Evolutionary conservation across 1,284 basidiomycete species (phyloP).

Genomic region (Phlebopus sp.): DNA sequence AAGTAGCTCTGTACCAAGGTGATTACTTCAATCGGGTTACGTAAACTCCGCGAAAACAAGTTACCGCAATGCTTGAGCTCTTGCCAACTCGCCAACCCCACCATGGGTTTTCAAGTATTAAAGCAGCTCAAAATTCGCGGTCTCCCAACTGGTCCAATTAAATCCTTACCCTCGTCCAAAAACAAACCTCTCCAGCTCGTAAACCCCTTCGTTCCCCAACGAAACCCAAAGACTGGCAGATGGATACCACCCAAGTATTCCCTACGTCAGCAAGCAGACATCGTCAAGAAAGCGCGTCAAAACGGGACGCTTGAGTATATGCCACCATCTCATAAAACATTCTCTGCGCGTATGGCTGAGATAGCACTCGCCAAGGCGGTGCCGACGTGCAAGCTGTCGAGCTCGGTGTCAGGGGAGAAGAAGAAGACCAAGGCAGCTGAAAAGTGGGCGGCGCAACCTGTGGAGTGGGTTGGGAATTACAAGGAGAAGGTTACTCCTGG

Average conservation of each 20-base stretch:
- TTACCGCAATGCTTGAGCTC: no score
- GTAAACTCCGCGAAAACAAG: no score
- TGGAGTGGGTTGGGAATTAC: conserved; percentile 59
- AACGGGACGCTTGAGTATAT: conserved; percentile 53
- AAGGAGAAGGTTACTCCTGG: conserved; percentile 48
- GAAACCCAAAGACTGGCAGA: conserved; percentile 55
- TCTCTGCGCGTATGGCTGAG: conserved; percentile 14
- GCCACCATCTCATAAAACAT: conserved; percentile 61
- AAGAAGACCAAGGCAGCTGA: conserved; percentile 10
- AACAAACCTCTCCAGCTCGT: conserved; percentile 20
- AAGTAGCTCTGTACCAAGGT: no score
- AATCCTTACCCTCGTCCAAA: conserved; percentile 6
- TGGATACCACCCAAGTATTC: conserved; percentile 73
- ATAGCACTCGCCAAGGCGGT: conserved; percentile 18
- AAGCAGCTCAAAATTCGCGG: conserved; percentile 46
- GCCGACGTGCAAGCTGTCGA: conserved; percentile 12
- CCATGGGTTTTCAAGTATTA: conserved; percentile 37
- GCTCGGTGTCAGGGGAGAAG: background rate
- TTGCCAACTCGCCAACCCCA: background rate
- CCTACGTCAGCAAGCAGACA: conserved; percentile 69
- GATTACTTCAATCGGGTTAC: no score
- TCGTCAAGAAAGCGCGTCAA: conserved; percentile 65
- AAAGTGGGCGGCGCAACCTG: conserved; percentile 36
- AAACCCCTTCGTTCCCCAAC: conserved; percentile 69
- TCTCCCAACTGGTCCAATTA: background rate